Conservation (phyloP, 2,329 filamentous ascomycete genomes). For the Verticillium longisporum region DNA sequence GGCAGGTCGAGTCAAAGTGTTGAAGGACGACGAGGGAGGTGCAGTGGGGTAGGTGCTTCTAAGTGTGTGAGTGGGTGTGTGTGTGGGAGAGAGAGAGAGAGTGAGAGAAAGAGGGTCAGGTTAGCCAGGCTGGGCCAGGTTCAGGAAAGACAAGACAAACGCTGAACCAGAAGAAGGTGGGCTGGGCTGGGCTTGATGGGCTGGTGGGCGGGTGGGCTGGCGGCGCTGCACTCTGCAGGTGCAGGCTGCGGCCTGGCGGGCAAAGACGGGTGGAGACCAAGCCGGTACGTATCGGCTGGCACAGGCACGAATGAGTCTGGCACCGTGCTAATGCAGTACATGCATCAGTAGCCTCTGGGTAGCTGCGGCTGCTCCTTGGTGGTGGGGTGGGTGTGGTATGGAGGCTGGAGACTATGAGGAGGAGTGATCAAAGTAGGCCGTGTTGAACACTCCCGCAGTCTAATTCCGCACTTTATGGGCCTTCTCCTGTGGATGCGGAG, state of each 20-base stretch:
- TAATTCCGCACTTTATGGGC: neutral
- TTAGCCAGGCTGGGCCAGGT: conserved; percentile 1
- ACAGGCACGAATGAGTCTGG: neutral
- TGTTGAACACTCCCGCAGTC: neutral
- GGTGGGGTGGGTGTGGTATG: neutral
- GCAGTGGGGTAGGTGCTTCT: neutral
- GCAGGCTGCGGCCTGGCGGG: neutral
- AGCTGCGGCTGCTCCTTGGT: neutral
- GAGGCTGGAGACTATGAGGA: neutral
- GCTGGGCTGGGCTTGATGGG: neutral
- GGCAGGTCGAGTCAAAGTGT: conserved; percentile 1
- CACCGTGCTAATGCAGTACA: neutral
- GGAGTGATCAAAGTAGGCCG: neutral
- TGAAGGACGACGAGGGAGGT: neutral
- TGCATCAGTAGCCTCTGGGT: neutral
- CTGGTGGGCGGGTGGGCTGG: neutral
- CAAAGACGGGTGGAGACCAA: neutral
- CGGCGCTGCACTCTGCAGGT: neutral
- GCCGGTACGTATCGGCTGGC: neutral
- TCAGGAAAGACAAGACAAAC: neutral
- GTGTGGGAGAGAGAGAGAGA: neutral
- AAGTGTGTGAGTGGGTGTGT: neutral
- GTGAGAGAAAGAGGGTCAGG: neutral
- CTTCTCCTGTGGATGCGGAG: too few species aligned
- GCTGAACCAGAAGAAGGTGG: neutral